These are phyloP conservation scores for Neurospora intermedia DNA, from an alignment of 495 filamentous ascomycete genomes.

Conservation along the genomic window DNA sequence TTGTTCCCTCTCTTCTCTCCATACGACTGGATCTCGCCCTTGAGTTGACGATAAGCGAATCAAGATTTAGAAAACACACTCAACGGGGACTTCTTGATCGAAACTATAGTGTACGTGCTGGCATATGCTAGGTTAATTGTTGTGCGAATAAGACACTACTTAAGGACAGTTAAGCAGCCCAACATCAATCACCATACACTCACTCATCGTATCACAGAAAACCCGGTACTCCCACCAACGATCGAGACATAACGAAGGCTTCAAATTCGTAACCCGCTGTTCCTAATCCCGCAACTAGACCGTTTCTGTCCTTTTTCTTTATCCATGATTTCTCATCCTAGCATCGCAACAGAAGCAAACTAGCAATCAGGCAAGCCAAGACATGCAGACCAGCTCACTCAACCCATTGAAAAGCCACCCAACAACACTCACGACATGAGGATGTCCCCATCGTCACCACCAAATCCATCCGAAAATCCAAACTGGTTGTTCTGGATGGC, in stretches of 20 bases:
- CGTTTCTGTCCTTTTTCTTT: background rate
- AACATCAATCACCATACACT: background rate
- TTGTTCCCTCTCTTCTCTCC: background rate
- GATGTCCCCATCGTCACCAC: background rate
- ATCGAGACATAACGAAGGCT: background rate
- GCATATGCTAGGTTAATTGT: background rate
- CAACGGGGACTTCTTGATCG: background rate
- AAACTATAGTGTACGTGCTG: background rate
- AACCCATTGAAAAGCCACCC: no score
- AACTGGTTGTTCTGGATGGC: slow-evolving; percentile 50
- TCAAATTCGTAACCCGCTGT: background rate
- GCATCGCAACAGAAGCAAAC: background rate
- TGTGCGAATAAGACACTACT: background rate
- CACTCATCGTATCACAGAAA: background rate
- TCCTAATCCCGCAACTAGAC: background rate
- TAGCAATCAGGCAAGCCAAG: background rate
- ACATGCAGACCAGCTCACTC: background rate
- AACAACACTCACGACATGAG: background rate
- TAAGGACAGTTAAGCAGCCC: background rate
- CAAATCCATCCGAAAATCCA: slow-evolving; percentile 25
- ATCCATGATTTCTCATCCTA: background rate
- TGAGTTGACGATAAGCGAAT: background rate
- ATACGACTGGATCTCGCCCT: background rate
- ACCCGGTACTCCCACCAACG: background rate
- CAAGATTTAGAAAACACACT: background rate